Percentiles rank a stretch among this genome's conserved stretches.
Conservation (phyloP, 2,329 filamentous ascomycete species). For the Blastomyces silverae region DNA sequence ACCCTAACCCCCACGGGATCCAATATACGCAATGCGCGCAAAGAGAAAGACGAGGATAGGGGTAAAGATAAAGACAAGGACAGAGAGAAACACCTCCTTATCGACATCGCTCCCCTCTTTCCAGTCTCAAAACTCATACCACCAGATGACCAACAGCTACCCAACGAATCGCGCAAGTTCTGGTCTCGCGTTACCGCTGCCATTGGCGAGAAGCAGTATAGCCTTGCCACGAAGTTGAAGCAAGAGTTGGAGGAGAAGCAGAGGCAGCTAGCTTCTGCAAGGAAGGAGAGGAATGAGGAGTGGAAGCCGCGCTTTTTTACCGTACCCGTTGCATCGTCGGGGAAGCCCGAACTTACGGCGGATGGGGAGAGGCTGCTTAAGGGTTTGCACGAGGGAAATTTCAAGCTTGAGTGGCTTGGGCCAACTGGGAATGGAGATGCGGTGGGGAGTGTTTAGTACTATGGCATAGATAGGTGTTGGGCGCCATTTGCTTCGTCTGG, state of each 20-base stretch:
- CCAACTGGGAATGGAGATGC: constrained; percentile 7
- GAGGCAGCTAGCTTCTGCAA: constrained; percentile 72
- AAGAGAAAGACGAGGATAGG: constrained; percentile 44
- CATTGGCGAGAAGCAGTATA: constrained; percentile 75
- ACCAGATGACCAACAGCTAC: constrained; percentile 67
- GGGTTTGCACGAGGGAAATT: constrained; percentile 50
- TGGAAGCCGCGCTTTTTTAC: constrained; percentile 90
- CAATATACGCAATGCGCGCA: background rate
- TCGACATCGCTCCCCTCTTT: constrained; percentile 77
- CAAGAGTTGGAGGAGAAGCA: constrained; percentile 87
- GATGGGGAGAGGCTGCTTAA: constrained; percentile 55
- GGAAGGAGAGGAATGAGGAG: constrained; percentile 60
- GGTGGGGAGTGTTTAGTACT: background rate
- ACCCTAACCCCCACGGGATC: constrained; percentile 40
- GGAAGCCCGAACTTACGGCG: constrained; percentile 56
- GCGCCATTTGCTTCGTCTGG: constrained; percentile 12
- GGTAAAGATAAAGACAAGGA: background rate
- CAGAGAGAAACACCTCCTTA: constrained; percentile 60
- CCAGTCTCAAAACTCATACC: constrained; percentile 75
- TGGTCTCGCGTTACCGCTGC: constrained; percentile 85
- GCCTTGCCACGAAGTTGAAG: constrained; percentile 77
- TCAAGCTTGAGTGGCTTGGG: constrained; percentile 40
- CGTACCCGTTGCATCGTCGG: constrained; percentile 51
- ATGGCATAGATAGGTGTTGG: constrained; percentile 24
- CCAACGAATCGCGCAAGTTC: constrained; percentile 81